Percentiles rank a stretch among this genome's conserved stretches.
Evolutionary conservation across 1,139 yeast genomes (phyloP).

Genomic region (Nakaseomyces sp.): DNA sequence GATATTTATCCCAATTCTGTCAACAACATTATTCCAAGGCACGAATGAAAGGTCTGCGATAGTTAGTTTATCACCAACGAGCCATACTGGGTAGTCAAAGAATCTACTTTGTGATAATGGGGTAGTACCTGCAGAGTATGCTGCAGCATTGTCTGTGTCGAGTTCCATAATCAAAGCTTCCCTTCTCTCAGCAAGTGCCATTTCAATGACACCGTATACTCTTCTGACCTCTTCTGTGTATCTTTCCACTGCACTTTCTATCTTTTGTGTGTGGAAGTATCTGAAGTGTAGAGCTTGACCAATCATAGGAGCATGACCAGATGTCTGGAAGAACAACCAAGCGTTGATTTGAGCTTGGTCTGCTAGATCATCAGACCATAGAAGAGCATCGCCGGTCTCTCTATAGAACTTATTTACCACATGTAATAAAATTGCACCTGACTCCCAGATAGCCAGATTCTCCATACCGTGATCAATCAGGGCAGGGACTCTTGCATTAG

Average conservation of each 20-base stretch:
- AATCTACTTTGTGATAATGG: conserved; percentile 79
- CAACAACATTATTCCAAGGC: conserved; percentile 96
- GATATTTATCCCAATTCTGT: conserved; percentile 80
- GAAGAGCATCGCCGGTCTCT: conserved; percentile 63
- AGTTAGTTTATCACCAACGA: conserved; percentile 83
- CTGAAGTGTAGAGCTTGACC: conserved; percentile 94
- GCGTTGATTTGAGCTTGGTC: conserved; percentile 84
- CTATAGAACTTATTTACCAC: conserved; percentile 58
- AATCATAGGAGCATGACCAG: conserved; percentile 97
- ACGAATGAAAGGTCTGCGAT: conserved; percentile 89
- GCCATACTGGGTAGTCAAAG: conserved; percentile 92
- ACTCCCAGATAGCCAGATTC: conserved; percentile 84
- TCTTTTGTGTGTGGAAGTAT: conserved; percentile 79
- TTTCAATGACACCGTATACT: conserved; percentile 88
- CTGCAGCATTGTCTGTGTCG: conserved; percentile 82
- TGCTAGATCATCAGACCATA: conserved; percentile 71
- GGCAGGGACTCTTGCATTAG: conserved; percentile 93
- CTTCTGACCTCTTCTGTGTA: conserved; percentile 90
- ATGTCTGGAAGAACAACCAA: conserved; percentile 91
- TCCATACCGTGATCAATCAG: conserved; percentile 78
- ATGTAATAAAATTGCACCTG: conserved; percentile 82
- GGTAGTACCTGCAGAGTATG: conserved; percentile 81
- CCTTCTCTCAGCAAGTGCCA: conserved; percentile 89
- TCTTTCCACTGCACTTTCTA: conserved; percentile 83
- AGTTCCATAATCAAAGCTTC: conserved; percentile 86